These are phyloP conservation scores for Apiotrichum montevideense DNA, from an alignment of 1,284 basidiomycete species.

Conservation along the genomic window DNA sequence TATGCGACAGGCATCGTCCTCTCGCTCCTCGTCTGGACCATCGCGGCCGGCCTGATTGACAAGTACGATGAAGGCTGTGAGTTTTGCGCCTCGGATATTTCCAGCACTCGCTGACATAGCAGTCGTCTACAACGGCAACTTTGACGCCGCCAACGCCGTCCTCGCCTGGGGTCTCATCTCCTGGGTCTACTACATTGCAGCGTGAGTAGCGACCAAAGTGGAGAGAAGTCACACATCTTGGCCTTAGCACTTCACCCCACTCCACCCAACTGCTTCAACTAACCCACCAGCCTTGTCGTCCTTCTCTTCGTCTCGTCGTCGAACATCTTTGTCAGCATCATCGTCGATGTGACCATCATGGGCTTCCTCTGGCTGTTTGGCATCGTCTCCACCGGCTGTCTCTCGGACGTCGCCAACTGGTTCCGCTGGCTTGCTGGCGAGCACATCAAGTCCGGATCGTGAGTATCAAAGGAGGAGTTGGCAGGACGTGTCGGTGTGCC, in stretches of 20 bases:
- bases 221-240: too few relatives aligned
- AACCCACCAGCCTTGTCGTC: conserved; percentile 5
- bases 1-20: conserved; percentile 9
- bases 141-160: conserved; percentile 24
- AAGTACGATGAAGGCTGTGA: conserved; percentile 2
- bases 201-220: conserved; percentile 15
- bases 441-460: conserved; percentile 5
- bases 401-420: conserved; percentile 1
- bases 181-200: conserved; percentile 26
- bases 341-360: conserved; percentile 5
- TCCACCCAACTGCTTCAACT: neutral
- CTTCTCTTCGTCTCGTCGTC: conserved; percentile 7
- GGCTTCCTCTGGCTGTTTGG: conserved; percentile 13
- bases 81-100: neutral
- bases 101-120: neutral
- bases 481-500: too few relatives aligned
- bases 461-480: conserved; percentile 4
- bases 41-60: conserved; percentile 9
- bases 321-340: conserved; percentile 3
- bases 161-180: conserved; percentile 28
- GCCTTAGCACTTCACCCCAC: too few relatives aligned
- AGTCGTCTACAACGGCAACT: neutral
- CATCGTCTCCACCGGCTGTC: conserved; percentile 6
- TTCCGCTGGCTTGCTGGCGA: neutral
- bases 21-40: conserved; percentile 8